Percentiles rank a stretch among this genome's conserved stretches.
These are phyloP conservation scores for Chrysosporium queenslandicum DNA, from an alignment of 2,329 filamentous ascomycete species.

Conservation along the genomic window DNA sequence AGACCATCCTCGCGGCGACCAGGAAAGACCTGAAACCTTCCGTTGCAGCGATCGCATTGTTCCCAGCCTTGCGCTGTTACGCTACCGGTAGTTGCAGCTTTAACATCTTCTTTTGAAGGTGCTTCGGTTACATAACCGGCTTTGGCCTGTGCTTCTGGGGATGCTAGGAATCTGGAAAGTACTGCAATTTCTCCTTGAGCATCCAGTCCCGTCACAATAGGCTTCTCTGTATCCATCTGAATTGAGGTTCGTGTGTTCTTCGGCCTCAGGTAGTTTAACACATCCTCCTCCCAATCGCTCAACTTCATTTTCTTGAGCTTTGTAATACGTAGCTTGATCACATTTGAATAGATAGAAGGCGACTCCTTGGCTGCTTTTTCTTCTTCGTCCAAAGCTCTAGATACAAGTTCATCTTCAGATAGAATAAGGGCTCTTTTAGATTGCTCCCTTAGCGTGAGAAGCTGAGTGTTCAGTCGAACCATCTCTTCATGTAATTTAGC, in stretches of 20 bases:
- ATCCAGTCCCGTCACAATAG: constrained; percentile 58
- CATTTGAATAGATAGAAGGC: constrained; percentile 64
- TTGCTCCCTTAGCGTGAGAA: constrained; percentile 27
- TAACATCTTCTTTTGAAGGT: constrained; percentile 57
- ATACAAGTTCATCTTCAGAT: constrained; percentile 36
- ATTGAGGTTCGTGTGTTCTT: background rate
- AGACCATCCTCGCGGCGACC: constrained; percentile 68
- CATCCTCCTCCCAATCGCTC: constrained; percentile 60
- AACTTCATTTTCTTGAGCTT: constrained; percentile 64
- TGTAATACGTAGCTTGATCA: constrained; percentile 72
- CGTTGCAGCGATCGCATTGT: constrained; percentile 74
- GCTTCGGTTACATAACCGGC: constrained; percentile 56
- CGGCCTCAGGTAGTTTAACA: constrained; percentile 35
- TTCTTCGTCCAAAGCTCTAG: constrained; percentile 54
- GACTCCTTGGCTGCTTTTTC: constrained; percentile 60
- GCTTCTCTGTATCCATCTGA: constrained; percentile 23
- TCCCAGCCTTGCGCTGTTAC: constrained; percentile 67
- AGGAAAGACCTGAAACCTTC: constrained; percentile 85
- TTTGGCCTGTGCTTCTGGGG: constrained; percentile 25
- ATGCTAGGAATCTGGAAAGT: constrained; percentile 29
- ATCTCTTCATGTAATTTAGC: constrained; percentile 38
- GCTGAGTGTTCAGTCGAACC: constrained; percentile 31
- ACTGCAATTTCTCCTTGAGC: constrained; percentile 55
- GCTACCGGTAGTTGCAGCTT: constrained; percentile 55
- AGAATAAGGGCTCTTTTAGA: constrained; percentile 30